Evolutionary conservation across 139 green algal species (phyloP), one percentile per base, ranked within the genome.

Genomic region (Auxenochlorella pyrenoidosa): DNA sequence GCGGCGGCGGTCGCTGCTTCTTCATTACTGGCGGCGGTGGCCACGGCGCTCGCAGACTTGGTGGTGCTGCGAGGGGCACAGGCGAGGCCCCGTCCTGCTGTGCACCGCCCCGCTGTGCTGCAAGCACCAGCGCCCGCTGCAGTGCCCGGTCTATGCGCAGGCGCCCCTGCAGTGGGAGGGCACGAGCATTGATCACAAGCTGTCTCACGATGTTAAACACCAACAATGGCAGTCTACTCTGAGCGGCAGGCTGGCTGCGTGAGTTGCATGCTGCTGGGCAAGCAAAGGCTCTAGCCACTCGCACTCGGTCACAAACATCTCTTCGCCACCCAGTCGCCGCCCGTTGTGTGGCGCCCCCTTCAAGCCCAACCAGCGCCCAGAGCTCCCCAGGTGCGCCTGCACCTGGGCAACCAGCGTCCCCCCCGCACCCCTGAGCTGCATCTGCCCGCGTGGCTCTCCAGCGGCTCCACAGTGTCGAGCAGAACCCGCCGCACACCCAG

Each of bases 401-500:
- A n/a, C n/a, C n/a, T n/a, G n/a, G n/a, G 8, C 59, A 68, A 6
- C 10, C 59, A 28, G 24, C 59, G 13, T 18, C 24, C 6, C 41
- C 30, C 44, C 65, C 77, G 8, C 47, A 83, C 77, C 77, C 77
- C 77, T 34, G 77, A 71, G 77, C 77, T 83, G 77, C 77, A 83
- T n/a, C 34, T 32, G 26, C 77, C 75, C 5, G 12, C 24, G 77
- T 83, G 77, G 47, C 47, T 83, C 51, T 83, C 51, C 47, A 83
- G 51, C 77, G 18, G 32, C 51, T 83, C 77, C 30, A 36, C 77
- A 8, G 77, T 71, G 24, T 70, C 77, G 44, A 83, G 77, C 51
- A 83, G 47, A 32, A 71, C 18, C 12, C 24, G 51, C 5, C 44
- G 59, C 30, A n/a, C 77, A 5, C 40, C 26, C 32, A n/a, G 47